Percentiles rank a stretch among this genome's conserved stretches.
These are phyloP conservation scores for Curvularia sp. DNA, from an alignment of 2,329 filamentous ascomycete species.

Conservation along the genomic window DNA sequence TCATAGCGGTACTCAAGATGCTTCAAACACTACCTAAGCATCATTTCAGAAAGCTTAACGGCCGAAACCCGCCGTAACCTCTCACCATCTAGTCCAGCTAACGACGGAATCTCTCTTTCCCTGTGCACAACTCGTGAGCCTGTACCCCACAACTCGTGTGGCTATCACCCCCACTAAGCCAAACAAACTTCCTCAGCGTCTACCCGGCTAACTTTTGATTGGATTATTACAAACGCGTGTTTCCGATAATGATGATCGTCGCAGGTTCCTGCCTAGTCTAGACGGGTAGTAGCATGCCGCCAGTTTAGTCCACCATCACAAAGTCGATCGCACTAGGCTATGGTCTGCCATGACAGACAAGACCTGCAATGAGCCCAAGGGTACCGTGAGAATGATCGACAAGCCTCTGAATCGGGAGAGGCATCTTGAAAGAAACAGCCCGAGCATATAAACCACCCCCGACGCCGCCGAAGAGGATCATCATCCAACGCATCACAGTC, in stretches of 20 bases:
- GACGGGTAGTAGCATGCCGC: not conserved
- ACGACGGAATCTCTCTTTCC: not conserved
- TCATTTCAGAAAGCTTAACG: conserved; percentile 5
- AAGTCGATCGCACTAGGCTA: not conserved
- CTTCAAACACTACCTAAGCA: conserved; percentile 1
- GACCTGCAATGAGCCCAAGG: not conserved
- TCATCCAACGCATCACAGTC: conserved; percentile 14
- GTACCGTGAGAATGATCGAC: conserved; percentile 6
- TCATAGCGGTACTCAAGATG: not conserved
- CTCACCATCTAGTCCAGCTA: not conserved
- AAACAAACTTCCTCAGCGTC: conserved; percentile 4
- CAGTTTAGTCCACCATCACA: not conserved
- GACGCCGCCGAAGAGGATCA: not conserved
- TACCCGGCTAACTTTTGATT: not conserved
- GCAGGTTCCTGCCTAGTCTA: not conserved
- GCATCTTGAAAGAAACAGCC: not conserved
- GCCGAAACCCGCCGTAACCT: conserved; percentile 1
- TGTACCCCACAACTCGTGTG: conserved; percentile 8
- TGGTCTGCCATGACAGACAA: not conserved
- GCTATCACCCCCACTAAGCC: not conserved
- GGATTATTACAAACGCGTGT: not conserved
- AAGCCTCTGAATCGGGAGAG: conserved; percentile 4
- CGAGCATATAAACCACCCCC: conserved; percentile 10
- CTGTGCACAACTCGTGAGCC: not conserved
- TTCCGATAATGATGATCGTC: conserved; percentile 10